Conservation (phyloP, 495 filamentous ascomycete species). For the Thozetella sp. region DNA sequence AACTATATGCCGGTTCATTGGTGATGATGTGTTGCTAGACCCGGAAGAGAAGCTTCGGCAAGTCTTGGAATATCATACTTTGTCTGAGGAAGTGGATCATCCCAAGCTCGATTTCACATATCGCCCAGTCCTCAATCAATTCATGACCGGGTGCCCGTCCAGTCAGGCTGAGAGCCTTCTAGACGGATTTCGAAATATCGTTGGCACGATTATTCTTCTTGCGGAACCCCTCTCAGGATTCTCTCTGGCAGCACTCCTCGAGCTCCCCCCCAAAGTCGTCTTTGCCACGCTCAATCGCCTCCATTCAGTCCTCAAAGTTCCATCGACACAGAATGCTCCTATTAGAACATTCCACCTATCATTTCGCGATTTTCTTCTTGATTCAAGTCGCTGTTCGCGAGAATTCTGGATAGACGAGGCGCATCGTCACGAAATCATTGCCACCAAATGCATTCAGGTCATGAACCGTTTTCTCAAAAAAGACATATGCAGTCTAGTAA, state of each 20-base stretch:
- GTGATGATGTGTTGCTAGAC: slow-evolving; percentile 8
- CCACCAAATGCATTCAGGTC: slow-evolving; percentile 31
- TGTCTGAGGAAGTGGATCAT: slow-evolving; percentile 18
- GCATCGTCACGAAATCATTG: slow-evolving; percentile 29
- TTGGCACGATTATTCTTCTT: slow-evolving; percentile 29
- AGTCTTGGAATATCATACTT: slow-evolving; percentile 11
- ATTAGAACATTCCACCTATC: slow-evolving; percentile 48
- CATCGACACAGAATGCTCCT: slow-evolving; percentile 19
- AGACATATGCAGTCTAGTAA: slow-evolving; percentile 38
- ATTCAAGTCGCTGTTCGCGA: slow-evolving; percentile 25
- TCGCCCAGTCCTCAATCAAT: slow-evolving; percentile 18
- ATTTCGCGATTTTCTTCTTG: slow-evolving; percentile 54
- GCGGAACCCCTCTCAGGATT: slow-evolving; percentile 25
- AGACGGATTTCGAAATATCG: slow-evolving; percentile 15
- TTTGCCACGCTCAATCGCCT: slow-evolving; percentile 21
- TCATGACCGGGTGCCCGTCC: slow-evolving; percentile 1
- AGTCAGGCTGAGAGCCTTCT: slow-evolving; percentile 3
- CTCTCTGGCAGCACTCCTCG: slow-evolving; percentile 21
- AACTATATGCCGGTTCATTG: slow-evolving; percentile 37
- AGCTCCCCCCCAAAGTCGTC: slow-evolving; percentile 8
- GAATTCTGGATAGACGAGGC: slow-evolving; percentile 40
- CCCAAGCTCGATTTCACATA: slow-evolving; percentile 28
- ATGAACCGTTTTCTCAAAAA: slow-evolving; percentile 26
- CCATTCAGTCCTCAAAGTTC: slow-evolving; percentile 35
- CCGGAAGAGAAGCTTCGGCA: slow-evolving; percentile 11